Base-by-base conservation (phyloP, 1,284 basidiomycete genomes). In the Sporisorium exsertum region DNA sequence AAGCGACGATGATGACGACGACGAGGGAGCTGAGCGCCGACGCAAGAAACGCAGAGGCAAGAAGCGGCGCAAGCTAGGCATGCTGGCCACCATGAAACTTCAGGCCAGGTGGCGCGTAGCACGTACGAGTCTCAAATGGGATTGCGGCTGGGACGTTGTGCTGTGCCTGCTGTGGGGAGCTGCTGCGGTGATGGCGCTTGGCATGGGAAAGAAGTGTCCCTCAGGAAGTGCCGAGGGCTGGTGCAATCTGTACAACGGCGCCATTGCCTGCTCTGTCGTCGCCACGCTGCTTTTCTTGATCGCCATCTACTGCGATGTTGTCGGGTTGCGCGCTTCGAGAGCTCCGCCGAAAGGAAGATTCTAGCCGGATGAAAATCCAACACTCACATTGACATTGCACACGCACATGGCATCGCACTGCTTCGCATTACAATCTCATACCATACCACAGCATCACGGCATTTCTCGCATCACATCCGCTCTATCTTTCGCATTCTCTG, bases 191-290 rank as follows among this genome's bases (percentile, higher is more conserved):
- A 58, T 78, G 55, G 55, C 66, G 37, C 50, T 80, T 13, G 67
- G 53, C 18, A 58, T 80, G 15, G 78, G 78, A 1, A 71, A 70
- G 18, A 71, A 63, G 33, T 81, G 79, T 40, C 65, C 68, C 0
- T 42, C 67, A 1, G 79, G 79, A 3, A 50, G 62, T 0, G 55
- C 54, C 2, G 54, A 66, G n/a, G 79, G 79, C 2, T 81, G 79
- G 79, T 81, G 79, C 58, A 73, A 71, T 26, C 33, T 68, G 43
- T 81, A 78, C 63, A 80, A 81, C 50, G 76, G 65, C 12, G 76
- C 78, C 22, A 78, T 80, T 22, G 79, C 79, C 13, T 77, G 72
- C 55, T 60, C 71, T 9, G 58, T 71, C 27, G 43, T 78, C 22
- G 57, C 62, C n/a, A 58, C 72, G 15, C 37, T 72, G 32, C 43